Evolutionary conservation across 2,329 filamentous ascomycete species (phyloP), one percentile per base, ranked within the genome.

Genomic region (Colletotrichum sp.): DNA sequence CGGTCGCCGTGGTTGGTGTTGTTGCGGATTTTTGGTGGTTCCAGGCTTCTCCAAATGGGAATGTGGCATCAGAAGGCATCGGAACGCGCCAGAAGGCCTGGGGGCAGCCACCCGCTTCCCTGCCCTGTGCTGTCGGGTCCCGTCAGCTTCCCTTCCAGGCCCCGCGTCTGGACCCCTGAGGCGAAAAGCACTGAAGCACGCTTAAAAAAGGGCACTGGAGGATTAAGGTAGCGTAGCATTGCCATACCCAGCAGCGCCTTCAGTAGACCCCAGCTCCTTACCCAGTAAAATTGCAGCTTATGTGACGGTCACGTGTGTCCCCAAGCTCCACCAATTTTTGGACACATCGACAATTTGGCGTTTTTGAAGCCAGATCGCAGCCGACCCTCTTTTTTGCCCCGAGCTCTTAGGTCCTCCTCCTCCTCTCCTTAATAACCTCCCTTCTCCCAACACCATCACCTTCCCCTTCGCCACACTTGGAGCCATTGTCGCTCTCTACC

Each of bases 261-360:
- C 44, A 24, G 24, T 15, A 26, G 39, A 66, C 63, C 63, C 36
- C 63, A 66, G 63, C 21, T n/a, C 63, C 63, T 66, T 55, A 65
- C 69, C 32, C 34, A 52, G 52, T 69, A 63, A 69, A 36, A 75
- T 70, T 32, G 59, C 39, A 59, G 32, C 66, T 67, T 57, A 72
- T 52, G 55, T 34, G 39, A 66, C 6, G 60, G 81, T 85, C 84
- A 83, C 81, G 81, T 85, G 83, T 26, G 8, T 18, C 10, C 13
- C 26, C 44, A 52, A 69, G 57, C 78, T 81, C 82, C 81, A 81
- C 80, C 65, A 32, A 83, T 83, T 84, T 84, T 83, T 85, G 86
- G 85, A 85, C 86, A 88, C 86, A 87, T 87, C 82, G 85, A 82
- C 85, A 82, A 80, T 85, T 86, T 81, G 80, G 80, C 76, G 80